Conservation (phyloP, 2,329 filamentous ascomycete species). For the Leptoxyphium fumago region DNA sequence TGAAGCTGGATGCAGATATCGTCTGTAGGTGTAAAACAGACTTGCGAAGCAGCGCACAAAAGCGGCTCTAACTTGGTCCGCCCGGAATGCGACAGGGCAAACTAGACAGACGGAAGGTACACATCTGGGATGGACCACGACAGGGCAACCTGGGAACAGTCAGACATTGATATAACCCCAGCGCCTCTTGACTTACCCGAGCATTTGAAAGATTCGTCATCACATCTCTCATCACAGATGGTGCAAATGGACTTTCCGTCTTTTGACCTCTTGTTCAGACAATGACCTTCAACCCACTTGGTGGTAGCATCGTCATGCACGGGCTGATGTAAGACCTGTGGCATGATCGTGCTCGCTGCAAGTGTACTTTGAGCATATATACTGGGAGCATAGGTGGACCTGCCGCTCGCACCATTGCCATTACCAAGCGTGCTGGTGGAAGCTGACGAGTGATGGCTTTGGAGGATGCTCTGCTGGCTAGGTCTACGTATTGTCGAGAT, state of each 20-base stretch:
- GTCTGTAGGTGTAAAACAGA: slow-evolving; percentile 53
- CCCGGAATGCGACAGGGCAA: slow-evolving; percentile 51
- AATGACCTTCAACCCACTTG: slow-evolving; percentile 76
- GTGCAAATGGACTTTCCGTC: slow-evolving; percentile 51
- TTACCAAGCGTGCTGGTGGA: slow-evolving; percentile 51
- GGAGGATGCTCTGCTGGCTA: slow-evolving; percentile 41
- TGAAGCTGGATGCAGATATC: slow-evolving; percentile 43
- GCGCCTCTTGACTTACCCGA: slow-evolving; percentile 27
- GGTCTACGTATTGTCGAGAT: slow-evolving; percentile 49
- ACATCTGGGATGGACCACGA: slow-evolving; percentile 43
- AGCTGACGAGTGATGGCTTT: slow-evolving; percentile 45
- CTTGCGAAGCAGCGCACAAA: slow-evolving; percentile 57
- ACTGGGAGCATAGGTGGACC: slow-evolving; percentile 55
- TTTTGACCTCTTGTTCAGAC: slow-evolving; percentile 49
- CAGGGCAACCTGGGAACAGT: slow-evolving; percentile 35
- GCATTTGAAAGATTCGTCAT: slow-evolving; percentile 64
- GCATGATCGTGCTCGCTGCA: slow-evolving; percentile 76
- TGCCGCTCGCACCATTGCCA: slow-evolving; percentile 22
- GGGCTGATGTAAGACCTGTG: slow-evolving; percentile 64
- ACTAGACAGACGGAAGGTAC: slow-evolving; percentile 46
- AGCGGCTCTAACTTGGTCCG: slow-evolving; percentile 51
- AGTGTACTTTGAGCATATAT: slow-evolving; percentile 77
- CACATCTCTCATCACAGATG: slow-evolving; percentile 61
- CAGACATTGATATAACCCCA: too few species aligned
- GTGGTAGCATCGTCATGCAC: slow-evolving; percentile 65